These are phyloP conservation scores for Colletotrichum echinochloae DNA, from an alignment of 2,329 filamentous ascomycete species.

Conservation along the genomic window DNA sequence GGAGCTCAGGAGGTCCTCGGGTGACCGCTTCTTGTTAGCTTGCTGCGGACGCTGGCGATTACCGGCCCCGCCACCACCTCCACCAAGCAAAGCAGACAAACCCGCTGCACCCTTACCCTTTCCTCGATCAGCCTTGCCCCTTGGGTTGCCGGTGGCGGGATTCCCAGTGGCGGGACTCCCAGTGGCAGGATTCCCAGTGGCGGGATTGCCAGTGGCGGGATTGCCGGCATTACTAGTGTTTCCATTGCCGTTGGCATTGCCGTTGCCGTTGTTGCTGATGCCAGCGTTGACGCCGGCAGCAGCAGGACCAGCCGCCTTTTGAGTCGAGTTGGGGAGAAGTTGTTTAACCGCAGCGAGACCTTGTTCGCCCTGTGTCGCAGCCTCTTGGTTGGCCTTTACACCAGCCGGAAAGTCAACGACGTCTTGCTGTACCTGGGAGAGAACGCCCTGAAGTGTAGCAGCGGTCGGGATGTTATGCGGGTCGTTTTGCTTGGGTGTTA, in stretches of 20 bases:
- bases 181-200: not conserved
- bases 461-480: conserved; percentile 59
- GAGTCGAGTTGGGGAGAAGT: conserved; percentile 50
- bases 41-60: not conserved
- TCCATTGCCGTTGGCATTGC: conserved; percentile 32
- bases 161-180: not conserved
- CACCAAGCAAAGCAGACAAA: not conserved
- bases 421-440: conserved; percentile 64
- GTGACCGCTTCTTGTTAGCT: not conserved
- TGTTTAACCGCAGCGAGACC: conserved; percentile 55
- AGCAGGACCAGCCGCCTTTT: conserved; percentile 48
- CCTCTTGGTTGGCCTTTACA: conserved; percentile 57
- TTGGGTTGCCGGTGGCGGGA: not conserved
- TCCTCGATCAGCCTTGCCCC: not conserved
- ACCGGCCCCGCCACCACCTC: not conserved
- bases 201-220: conserved; percentile 14
- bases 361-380: conserved; percentile 46
- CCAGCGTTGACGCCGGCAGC: conserved; percentile 10
- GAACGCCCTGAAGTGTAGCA: conserved; percentile 58
- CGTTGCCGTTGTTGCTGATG: conserved; percentile 33
- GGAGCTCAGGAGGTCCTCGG: not conserved
- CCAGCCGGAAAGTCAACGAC: conserved; percentile 59
- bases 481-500: conserved; percentile 55
- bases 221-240: conserved; percentile 39
- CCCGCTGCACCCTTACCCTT: not conserved